Base-by-base conservation (phyloP, 1,284 basidiomycete species). In the Sporisorium iseilematis-ciliati region DNA sequence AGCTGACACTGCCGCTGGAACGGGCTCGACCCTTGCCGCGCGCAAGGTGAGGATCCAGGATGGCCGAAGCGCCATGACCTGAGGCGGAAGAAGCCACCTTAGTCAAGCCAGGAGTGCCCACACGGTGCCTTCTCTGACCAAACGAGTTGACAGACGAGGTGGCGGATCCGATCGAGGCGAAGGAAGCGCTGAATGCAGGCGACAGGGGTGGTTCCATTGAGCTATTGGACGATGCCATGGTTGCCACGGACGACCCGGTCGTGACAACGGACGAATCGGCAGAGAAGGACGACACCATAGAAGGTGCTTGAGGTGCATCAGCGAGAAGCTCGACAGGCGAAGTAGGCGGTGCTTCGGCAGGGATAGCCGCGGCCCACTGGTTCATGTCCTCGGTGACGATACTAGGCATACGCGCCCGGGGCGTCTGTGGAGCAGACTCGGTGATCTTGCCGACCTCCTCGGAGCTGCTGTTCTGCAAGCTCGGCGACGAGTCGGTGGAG, bases 41-140 rank as follows among this genome's bases (percentile, higher is more conserved):
- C 10, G 65, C 65, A 42, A 73, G 57, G 33, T 59, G 64, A n/a
- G 70, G 70, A 35, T 73, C 70, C 16, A 73, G 11, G 10, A 41
- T 51, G 16, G 70, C 25, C 5, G 59, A 50, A 16, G 56, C 64
- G 16, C 57, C 64, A 4, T 26, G n/a, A 23, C 41, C 49, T 11
- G 51, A 20, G 11, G 42, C 26, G 3, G 59, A 33, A 14, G 54
- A 46, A 3, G 53, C 3, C 18, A 46, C 35, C 53, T 64, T 73
- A 48, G 63, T 72, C 38, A 72, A 25, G 26, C 69, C 69, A 43
- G 69, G 63, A 43, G 64, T 72, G 8, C 29, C 69, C 3, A 66
- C 41, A n/a, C 63, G 69, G 26, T 73, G 65, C 49, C 31, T 60
- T 41, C 48, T 60, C 23, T 53, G 49, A 31, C 57, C 38, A 14